Conservation (phyloP, 2,329 filamentous ascomycete genomes). For the Epichloe bromicola region DNA sequence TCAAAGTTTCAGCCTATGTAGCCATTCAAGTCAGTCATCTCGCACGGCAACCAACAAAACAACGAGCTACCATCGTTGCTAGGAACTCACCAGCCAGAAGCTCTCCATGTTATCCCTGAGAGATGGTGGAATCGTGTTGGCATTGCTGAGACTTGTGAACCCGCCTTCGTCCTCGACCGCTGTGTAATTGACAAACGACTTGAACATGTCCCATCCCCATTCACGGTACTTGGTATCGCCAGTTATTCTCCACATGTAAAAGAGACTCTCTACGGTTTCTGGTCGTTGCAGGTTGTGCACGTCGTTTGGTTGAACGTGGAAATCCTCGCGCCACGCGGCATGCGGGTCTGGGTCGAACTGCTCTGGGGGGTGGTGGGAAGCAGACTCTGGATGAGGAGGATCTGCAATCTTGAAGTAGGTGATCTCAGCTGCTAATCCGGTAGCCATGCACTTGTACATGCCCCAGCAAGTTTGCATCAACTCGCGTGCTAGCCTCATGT, state of each 20-base stretch:
- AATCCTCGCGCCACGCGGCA: slow-evolving; percentile 64
- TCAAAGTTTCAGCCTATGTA: slow-evolving; percentile 75
- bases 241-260: slow-evolving; percentile 99
- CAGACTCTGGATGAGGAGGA: slow-evolving; percentile 48
- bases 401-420: slow-evolving; percentile 71
- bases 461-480: slow-evolving; percentile 96
- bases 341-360: slow-evolving; percentile 38
- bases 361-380: slow-evolving; percentile 33
- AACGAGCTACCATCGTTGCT: not conserved
- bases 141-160: slow-evolving; percentile 71
- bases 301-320: slow-evolving; percentile 68
- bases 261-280: slow-evolving; percentile 89
- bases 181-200: slow-evolving; percentile 76
- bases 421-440: slow-evolving; percentile 89
- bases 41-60: not conserved
- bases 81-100: slow-evolving; percentile 73
- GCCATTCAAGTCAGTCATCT: slow-evolving; percentile 2
- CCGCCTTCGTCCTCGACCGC: slow-evolving; percentile 65
- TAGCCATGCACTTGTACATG: slow-evolving; percentile 85
- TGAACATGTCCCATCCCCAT: slow-evolving; percentile 99
- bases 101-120: slow-evolving; percentile 92
- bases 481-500: slow-evolving; percentile 78
- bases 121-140: slow-evolving; percentile 55
- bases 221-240: slow-evolving; percentile 78
- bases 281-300: slow-evolving; percentile 87